These are phyloP conservation scores for Limnanthes douglasii DNA, from an alignment of 345 rosid genomes.

Conservation along the genomic window DNA sequence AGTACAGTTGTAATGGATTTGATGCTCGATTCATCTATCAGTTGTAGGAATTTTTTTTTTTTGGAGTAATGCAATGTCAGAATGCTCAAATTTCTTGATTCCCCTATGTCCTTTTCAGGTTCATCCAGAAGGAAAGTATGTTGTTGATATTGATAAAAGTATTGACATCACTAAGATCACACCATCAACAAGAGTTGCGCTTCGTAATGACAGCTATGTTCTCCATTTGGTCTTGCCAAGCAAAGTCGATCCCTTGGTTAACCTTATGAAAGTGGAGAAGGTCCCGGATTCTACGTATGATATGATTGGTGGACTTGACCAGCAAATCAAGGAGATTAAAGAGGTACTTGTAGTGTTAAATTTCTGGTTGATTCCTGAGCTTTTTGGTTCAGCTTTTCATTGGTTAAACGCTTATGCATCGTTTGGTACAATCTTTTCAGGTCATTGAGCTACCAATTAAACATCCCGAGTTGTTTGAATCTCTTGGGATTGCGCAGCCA, in stretches of 20 bases:
- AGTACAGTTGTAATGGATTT: no score
- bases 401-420: neutral
- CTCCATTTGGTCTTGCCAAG: slow-evolving; percentile 88
- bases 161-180: slow-evolving; percentile 90
- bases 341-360: slow-evolving; percentile 32
- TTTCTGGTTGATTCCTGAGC: neutral
- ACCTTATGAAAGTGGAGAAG: slow-evolving; percentile 98
- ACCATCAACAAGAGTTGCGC: slow-evolving; percentile 94
- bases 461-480: slow-evolving; percentile 95
- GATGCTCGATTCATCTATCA: no score
- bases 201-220: slow-evolving; percentile 95
- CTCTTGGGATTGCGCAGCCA: slow-evolving; percentile 98
- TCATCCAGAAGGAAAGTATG: slow-evolving; percentile 99
- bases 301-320: slow-evolving; percentile 99
- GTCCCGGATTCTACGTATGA: slow-evolving; percentile 99
- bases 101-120: slow-evolving; percentile 34
- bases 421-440: slow-evolving; percentile 18
- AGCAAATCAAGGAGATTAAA: slow-evolving; percentile 94
- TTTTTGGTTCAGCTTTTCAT: no score
- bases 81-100: slow-evolving; percentile 3
- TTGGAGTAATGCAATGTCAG: neutral
- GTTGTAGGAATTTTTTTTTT: neutral
- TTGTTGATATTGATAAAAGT: slow-evolving; percentile 85
- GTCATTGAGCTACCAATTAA: slow-evolving; percentile 98
- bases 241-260: slow-evolving; percentile 94